Evolutionary conservation across 2,329 filamentous ascomycete species (phyloP).

Genomic region (Beauveria varroae): DNA sequence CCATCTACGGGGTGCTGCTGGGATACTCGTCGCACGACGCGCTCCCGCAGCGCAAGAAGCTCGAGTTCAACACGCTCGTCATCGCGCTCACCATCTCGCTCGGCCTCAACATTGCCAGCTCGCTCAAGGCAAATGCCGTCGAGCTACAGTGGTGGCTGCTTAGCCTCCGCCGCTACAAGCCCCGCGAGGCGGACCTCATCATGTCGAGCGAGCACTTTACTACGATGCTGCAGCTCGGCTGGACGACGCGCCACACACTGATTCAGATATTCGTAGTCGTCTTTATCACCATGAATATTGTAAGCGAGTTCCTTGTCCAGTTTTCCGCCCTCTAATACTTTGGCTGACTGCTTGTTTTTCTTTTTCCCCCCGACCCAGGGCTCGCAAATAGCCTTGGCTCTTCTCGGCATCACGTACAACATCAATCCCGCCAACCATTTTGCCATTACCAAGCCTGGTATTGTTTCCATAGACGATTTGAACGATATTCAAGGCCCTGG

Average conservation of each 20-base stretch:
- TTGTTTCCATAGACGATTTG: slow-evolving; percentile 30
- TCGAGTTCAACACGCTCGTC: slow-evolving; percentile 35
- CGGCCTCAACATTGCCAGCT: slow-evolving; percentile 34
- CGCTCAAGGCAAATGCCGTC: slow-evolving; percentile 34
- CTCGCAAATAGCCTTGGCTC: slow-evolving; percentile 35
- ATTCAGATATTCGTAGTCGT: slow-evolving; percentile 17
- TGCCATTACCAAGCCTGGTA: slow-evolving; percentile 25
- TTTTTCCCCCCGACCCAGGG: slow-evolving; percentile 19
- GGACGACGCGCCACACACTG: slow-evolving; percentile 13
- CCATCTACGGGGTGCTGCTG: slow-evolving; percentile 22
- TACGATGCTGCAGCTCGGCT: slow-evolving; percentile 16
- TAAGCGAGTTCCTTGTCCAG: background rate
- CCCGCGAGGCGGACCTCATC: slow-evolving; percentile 24
- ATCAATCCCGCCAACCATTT: slow-evolving; percentile 29
- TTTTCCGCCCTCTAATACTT: no score
- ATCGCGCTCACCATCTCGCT: slow-evolving; percentile 35
- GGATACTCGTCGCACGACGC: slow-evolving; percentile 21
- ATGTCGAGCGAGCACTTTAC: slow-evolving; percentile 20
- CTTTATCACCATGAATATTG: slow-evolving; percentile 19
- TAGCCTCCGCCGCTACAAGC: slow-evolving; percentile 26
- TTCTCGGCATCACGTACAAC: slow-evolving; percentile 34
- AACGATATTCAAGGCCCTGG: slow-evolving; percentile 24
- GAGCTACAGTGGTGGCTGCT: slow-evolving; percentile 41
- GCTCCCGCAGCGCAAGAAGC: slow-evolving; percentile 28
- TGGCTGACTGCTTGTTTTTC: background rate